phyloP scores from a whole-genome alignment of 108 stramenopile species.

The Nitzschia sp. region DNA sequence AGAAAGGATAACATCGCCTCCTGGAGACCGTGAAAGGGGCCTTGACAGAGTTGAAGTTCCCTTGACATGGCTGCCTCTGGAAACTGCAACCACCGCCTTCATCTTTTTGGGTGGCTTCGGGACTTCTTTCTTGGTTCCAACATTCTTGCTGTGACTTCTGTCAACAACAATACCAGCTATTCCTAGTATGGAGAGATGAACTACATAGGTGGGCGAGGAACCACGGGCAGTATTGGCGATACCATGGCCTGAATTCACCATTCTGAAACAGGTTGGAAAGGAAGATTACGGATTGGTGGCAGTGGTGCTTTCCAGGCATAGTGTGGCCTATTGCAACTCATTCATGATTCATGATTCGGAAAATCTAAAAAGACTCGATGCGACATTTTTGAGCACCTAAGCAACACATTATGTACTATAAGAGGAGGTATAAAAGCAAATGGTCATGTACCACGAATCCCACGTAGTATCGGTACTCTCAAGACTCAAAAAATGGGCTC shows the following conservation, averaged over 20 bases:
- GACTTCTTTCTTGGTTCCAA: slow-evolving; percentile 1
- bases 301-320: background rate
- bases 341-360: background rate
- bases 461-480: too few species aligned
- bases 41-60: slow-evolving; percentile 23
- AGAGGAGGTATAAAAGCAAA: too few species aligned
- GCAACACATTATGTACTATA: too few species aligned
- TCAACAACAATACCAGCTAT: slow-evolving; percentile 36
- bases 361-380: background rate
- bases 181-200: slow-evolving; percentile 25
- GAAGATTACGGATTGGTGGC: background rate
- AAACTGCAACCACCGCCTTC: slow-evolving; percentile 35
- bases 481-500: too few species aligned
- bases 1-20: background rate
- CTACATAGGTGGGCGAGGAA: slow-evolving; percentile 6
- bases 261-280: background rate
- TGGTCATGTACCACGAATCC: too few species aligned
- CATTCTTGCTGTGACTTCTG: slow-evolving; percentile 1
- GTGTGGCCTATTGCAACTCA: background rate
- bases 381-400: too few species aligned
- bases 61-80: slow-evolving; percentile 6
- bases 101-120: slow-evolving; percentile 20
- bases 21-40: slow-evolving; percentile 18
- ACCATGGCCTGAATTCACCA: too few species aligned
- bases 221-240: too few species aligned